Evolutionary conservation across 2,329 filamentous ascomycete species (phyloP), one percentile per base, ranked within the genome.

Genomic region (Mollisia scopiformis): DNA sequence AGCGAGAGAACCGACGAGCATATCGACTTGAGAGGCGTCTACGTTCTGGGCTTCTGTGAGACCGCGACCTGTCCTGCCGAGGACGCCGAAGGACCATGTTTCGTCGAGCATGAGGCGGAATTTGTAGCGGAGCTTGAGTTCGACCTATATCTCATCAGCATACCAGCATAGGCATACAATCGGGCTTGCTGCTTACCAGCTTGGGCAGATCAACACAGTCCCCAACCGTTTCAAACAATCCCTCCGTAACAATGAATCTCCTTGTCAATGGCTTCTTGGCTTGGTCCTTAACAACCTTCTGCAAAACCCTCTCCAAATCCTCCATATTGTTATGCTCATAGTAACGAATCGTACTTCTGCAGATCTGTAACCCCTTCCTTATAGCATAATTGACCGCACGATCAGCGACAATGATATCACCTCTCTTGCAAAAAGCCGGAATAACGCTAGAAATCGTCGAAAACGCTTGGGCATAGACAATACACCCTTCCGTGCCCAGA

Each of bases 101-200:
- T 99, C 95, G 75, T 99, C 95, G 37, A 99, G 87, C 67, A 98
- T 96, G 59, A 99, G 86, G 70, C 95, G 92, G 81, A 98, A 99
- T 79, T 97, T 99, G 84, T 98, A 97, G 75, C 90, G 91, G 68
- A 93, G 88, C 78, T 97, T 97, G 68, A 99, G 83, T 74, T 97
- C 94, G 65, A 98, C 83, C 89, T 92, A 3, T 16, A 52, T 25
- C n/a, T 33, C 3, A 52, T 33, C 11, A 19, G 39, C 6, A 21
- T 8, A 30, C 31, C 25, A 8, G 13, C 6, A 4, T 27, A 25
- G 1, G 8, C 43, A 28, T 28, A 27, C 23, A 46, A 25, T n/a
- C n/a, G n/a, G 10, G 2, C 16, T 41, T 47, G 43, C 27, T 33
- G 75, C 86, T 74, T 78, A 93, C 91, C 69, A 99, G 85, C 73